Evolutionary conservation across 202 grass and related monocot genomes (phyloP), one percentile per base, ranked within the genome.

Genomic region (Setaria italica): DNA sequence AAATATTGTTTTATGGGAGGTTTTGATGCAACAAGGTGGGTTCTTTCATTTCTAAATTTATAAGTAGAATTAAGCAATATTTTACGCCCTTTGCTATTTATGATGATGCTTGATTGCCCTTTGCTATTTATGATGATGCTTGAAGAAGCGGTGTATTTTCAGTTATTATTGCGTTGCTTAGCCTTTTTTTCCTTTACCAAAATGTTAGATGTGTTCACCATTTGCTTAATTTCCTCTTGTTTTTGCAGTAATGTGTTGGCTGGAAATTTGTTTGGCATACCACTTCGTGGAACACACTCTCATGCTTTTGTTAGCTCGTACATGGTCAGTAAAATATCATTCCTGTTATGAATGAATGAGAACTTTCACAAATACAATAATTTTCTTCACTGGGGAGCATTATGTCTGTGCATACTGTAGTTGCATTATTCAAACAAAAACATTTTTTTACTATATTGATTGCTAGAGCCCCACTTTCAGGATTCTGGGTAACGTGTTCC

Each of bases 271-370:
- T 99, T 99, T 90, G 97, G 97, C 58, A 99, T 96, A 86, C 97
- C 97, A 41, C 97, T 99, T 83, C 93, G 91, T 42, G 97, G 97
- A 92, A 99, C 97, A 89, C 97, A 99, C 91, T 96, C 97, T 70
- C 97, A 99, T 95, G 97, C 97, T 76, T 99, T 92, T 89, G 94
- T 99, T 88, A 99, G 97, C 88, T 99, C 97, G 63, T 99, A 90
- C 83, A 99, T 96, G 94, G 97, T 99, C 69, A 79, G 97, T 90
- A 84, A 82, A 83, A 41, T 80, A 43, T 76, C 49, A 25, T 63
- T 74, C 75, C 59, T 78, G 29, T 85, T 91, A 43, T 71, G 39
- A 72, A 70, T 47, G 57, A 77, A 78, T 21, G 50, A 74, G 51
- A 80, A 46, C 66, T 89, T 80, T 80, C 82, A 54, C 57, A 67